Evolutionary conservation across 805 yeast species (phyloP).

Genomic region (Monosporozyma siamensis): DNA sequence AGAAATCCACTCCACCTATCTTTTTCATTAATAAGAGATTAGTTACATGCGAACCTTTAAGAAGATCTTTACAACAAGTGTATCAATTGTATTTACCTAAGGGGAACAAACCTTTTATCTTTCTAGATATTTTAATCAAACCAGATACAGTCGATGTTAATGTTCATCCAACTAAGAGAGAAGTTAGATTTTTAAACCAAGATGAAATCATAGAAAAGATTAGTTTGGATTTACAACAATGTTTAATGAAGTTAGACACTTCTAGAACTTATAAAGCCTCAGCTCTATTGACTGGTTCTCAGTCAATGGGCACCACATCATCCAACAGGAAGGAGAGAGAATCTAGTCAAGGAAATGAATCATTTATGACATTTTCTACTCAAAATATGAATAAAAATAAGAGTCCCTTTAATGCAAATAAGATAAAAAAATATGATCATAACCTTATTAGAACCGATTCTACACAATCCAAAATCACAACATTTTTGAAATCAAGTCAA

Average conservation of each 20-base stretch:
- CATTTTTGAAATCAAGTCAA: conserved; percentile 15
- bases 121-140: conserved; percentile 55
- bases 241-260: conserved; percentile 49
- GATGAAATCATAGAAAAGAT: conserved; percentile 71
- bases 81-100: conserved; percentile 67
- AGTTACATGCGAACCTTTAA: conserved; percentile 73
- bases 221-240: conserved; percentile 39
- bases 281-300: conserved; percentile 35
- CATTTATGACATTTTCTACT: neutral
- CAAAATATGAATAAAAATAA: neutral
- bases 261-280: conserved; percentile 64
- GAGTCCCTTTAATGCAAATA: conserved; percentile 6
- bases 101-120: conserved; percentile 69
- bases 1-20: conserved; percentile 64
- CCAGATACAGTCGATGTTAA: conserved; percentile 81
- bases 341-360: neutral
- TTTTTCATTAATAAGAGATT: conserved; percentile 81
- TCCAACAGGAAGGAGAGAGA: neutral
- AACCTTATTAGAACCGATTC: conserved; percentile 30
- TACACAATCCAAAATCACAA: conserved; percentile 25
- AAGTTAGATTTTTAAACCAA: conserved; percentile 77
- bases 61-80: conserved; percentile 53
- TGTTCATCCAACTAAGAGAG: conserved; percentile 91
- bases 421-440: conserved; percentile 25
- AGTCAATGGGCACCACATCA: neutral